Conservation (phyloP, 805 yeast species). For the Wickerhamomyces xylosicus region DNA sequence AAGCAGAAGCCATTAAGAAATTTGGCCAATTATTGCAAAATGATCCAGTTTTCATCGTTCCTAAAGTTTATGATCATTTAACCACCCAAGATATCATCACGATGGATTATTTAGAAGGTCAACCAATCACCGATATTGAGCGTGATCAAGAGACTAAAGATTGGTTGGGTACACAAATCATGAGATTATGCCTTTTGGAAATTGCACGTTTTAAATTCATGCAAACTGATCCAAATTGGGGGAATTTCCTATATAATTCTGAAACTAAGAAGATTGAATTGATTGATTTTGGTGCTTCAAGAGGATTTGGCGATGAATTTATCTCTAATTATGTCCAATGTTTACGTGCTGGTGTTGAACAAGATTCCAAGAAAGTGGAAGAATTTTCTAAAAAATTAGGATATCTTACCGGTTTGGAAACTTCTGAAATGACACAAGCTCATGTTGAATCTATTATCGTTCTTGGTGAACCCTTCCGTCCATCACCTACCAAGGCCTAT, state of each 20-base stretch:
- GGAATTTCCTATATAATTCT: slow-evolving; percentile 80
- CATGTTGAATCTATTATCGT: slow-evolving; percentile 87
- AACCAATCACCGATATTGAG: slow-evolving; percentile 67
- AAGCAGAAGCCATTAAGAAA: slow-evolving; percentile 64
- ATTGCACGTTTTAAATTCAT: slow-evolving; percentile 78
- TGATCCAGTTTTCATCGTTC: slow-evolving; percentile 63
- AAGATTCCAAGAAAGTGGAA: slow-evolving; percentile 56
- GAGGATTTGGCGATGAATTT: slow-evolving; percentile 64
- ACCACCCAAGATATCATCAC: slow-evolving; percentile 81
- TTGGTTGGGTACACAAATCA: slow-evolving; percentile 76
- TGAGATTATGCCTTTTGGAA: slow-evolving; percentile 81
- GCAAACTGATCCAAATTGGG: slow-evolving; percentile 99
- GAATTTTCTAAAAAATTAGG: slow-evolving; percentile 66
- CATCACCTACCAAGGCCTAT: slow-evolving; percentile 31
- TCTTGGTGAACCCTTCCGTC: slow-evolving; percentile 85
- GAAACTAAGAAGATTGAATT: slow-evolving; percentile 68
- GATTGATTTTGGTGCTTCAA: slow-evolving; percentile 91
- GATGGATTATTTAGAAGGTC: slow-evolving; percentile 82
- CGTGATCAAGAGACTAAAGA: slow-evolving; percentile 67
- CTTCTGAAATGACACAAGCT: slow-evolving; percentile 79
- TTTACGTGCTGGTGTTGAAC: slow-evolving; percentile 61
- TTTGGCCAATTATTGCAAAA: slow-evolving; percentile 53
- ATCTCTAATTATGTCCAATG: slow-evolving; percentile 58
- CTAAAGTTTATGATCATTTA: slow-evolving; percentile 64
- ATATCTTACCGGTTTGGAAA: slow-evolving; percentile 85